Conservation (phyloP, 2,329 filamentous ascomycete species). For the Uncinocarpus reesii region DNA sequence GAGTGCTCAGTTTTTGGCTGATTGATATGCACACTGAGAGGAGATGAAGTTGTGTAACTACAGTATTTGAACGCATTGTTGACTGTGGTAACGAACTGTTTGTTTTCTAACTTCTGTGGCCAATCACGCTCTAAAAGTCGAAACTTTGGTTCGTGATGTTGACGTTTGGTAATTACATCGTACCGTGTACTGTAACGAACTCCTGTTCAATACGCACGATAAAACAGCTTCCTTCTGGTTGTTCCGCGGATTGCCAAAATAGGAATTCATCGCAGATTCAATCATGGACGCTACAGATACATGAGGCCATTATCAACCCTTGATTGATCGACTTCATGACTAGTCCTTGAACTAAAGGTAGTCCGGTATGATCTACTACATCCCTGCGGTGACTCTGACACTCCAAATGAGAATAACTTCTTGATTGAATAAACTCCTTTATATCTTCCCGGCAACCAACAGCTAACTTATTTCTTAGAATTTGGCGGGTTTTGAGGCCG, state of each 20-base stretch:
- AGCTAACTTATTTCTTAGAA: background rate
- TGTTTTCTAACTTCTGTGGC: background rate
- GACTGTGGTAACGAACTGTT: background rate
- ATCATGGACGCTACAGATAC: background rate
- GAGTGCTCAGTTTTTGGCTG: too few relatives aligned
- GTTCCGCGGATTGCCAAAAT: background rate
- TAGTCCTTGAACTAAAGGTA: background rate
- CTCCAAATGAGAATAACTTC: too few relatives aligned
- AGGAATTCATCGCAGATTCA: background rate
- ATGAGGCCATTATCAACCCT: slow-evolving; percentile 23
- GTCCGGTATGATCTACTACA: background rate
- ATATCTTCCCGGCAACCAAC: too few relatives aligned
- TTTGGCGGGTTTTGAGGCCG: background rate
- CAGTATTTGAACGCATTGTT: too few relatives aligned
- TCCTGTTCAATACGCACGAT: too few relatives aligned
- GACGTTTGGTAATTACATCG: background rate
- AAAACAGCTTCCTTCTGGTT: background rate
- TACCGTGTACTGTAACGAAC: too few relatives aligned
- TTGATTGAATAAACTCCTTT: too few relatives aligned
- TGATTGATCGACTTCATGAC: background rate
- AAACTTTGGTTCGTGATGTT: background rate
- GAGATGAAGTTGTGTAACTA: too few relatives aligned
- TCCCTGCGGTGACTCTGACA: too few relatives aligned
- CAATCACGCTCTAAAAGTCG: background rate
- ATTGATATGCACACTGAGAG: too few relatives aligned